A percentile compares a stretch with the other conserved stretches of the same genome.
Conservation (phyloP, 192 early-diverging fungal genomes). For the Podochytrium sp. region DNA sequence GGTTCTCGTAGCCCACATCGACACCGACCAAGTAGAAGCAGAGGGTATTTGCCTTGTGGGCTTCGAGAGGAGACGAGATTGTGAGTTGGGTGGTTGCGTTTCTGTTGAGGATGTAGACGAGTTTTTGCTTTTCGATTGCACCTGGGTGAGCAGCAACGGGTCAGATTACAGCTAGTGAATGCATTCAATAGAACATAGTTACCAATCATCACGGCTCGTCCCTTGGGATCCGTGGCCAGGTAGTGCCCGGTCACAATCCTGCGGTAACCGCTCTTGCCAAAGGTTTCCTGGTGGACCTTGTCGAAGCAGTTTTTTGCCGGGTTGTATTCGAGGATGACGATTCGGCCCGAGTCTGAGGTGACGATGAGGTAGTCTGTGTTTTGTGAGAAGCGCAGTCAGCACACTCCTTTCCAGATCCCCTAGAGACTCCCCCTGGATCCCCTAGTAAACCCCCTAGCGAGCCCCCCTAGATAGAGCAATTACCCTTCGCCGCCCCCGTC, state of each 20-base stretch:
- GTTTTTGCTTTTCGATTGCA: slow-evolving; percentile 90
- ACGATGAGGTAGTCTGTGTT: slow-evolving; percentile 85
- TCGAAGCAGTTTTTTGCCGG: slow-evolving; percentile 71
- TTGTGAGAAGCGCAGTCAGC: background rate
- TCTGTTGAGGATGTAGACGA: slow-evolving; percentile 96
- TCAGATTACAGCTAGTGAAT: background rate
- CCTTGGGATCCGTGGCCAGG: slow-evolving; percentile 93
- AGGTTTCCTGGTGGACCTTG: slow-evolving; percentile 89
- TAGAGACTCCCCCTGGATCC: background rate
- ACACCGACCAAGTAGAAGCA: slow-evolving; percentile 83
- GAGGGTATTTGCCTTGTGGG: slow-evolving; percentile 79
- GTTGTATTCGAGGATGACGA: slow-evolving; percentile 90
- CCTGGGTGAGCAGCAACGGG: slow-evolving; percentile 46
- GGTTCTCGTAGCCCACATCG: slow-evolving; percentile 99
- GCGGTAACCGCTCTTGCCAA: slow-evolving; percentile 89
- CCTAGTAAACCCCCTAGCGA: background rate
- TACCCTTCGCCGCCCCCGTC: slow-evolving; percentile 87
- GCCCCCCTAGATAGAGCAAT: no score
- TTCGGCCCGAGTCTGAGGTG: slow-evolving; percentile 87
- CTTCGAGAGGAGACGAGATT: slow-evolving; percentile 95
- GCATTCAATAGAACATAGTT: background rate
- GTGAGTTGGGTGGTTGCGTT: slow-evolving; percentile 80
- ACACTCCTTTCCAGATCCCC: background rate
- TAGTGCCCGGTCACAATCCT: slow-evolving; percentile 94
- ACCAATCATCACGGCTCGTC: slow-evolving; percentile 93